phyloP scores from a whole-genome alignment of 805 yeast species.

The Kuraishia capsulata region DNA sequence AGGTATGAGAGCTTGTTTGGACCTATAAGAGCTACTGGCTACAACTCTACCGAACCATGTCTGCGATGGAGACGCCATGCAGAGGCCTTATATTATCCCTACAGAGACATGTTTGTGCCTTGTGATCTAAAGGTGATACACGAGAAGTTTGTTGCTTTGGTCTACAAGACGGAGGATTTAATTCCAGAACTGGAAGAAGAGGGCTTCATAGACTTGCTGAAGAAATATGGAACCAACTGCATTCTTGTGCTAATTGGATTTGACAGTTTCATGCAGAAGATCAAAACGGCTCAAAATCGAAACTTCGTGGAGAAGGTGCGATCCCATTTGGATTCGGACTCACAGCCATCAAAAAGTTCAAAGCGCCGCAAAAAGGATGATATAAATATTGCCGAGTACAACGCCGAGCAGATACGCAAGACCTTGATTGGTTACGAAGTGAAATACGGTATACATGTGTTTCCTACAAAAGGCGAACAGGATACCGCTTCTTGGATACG shows the following conservation, averaged over 20 bases:
- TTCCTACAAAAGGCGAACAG: slow-evolving; percentile 34
- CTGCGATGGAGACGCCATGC: slow-evolving; percentile 44
- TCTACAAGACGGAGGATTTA: slow-evolving; percentile 38
- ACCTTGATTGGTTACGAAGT: slow-evolving; percentile 25
- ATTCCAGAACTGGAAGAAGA: slow-evolving; percentile 22
- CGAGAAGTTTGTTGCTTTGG: slow-evolving; percentile 36
- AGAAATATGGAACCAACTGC: slow-evolving; percentile 17
- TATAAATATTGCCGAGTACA: background rate
- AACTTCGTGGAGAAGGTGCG: slow-evolving; percentile 30
- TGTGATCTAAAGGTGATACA: slow-evolving; percentile 26
- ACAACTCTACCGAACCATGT: slow-evolving; percentile 20
- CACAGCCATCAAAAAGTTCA: slow-evolving; percentile 1
- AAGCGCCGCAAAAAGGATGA: background rate
- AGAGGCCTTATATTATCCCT: slow-evolving; percentile 36
- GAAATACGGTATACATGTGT: slow-evolving; percentile 35
- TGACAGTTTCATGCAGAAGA: slow-evolving; percentile 32
- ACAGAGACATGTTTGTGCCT: slow-evolving; percentile 48
- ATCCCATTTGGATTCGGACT: slow-evolving; percentile 12
- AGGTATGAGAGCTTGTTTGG: background rate
- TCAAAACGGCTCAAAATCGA: slow-evolving; percentile 36
- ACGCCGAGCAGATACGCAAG: background rate
- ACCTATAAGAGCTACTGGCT: background rate
- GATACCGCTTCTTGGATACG: slow-evolving; percentile 46
- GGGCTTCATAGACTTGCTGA: slow-evolving; percentile 14
- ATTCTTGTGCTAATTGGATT: slow-evolving; percentile 40